Evolutionary conservation across 805 yeast species (phyloP), one percentile per base, ranked within the genome.

Genomic region (Ogataea haglerorum): DNA sequence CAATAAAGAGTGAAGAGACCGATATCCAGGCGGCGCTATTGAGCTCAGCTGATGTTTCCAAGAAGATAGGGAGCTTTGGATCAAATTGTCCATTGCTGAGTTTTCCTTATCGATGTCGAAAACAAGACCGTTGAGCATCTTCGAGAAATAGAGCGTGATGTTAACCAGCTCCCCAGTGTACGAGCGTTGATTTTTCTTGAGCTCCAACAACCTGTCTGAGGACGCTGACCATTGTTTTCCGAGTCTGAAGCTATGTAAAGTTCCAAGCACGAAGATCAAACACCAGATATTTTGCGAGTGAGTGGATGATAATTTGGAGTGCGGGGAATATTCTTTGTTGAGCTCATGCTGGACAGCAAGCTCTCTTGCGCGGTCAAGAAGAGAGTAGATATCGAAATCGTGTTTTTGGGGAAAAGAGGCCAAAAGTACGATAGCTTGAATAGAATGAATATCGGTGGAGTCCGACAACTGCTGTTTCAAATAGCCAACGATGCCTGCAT

Each of bases 191-290:
- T 28, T 21, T 21, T 49, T 42, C 14, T 37, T 48, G 17, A 37
- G 37, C 21, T 56, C 52, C 24, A 56, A 30, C 5, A 49, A 31
- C 26, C 28, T 48, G 35, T 54, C 56, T 18, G 48, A 8, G 6
- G 47, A 36, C 13, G 45, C 30, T n/a, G 36, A 35, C 63, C 64
- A 60, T 28, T 49, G 48, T n/a, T 52, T 23, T 7, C 64, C 64
- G 15, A 52, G 39, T 39, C 48, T 46, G 21, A 57, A 48, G 8
- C 60, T 54, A 28, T 54, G 51, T 10, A 55, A 30, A 24, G 51
- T 53, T 12, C 63, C 63, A 18, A 57, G 36, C 22, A 59, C 53
- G 31, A 44, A 60, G 3, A 61, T 33, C n/a, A 45, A 37, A 34
- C 57, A 44, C 63, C 63, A 57, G 10, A 55, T 51, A 38, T 54